Evolutionary conservation across 345 rosid genomes (phyloP).

Genomic region (Eucalyptus pauciflora): DNA sequence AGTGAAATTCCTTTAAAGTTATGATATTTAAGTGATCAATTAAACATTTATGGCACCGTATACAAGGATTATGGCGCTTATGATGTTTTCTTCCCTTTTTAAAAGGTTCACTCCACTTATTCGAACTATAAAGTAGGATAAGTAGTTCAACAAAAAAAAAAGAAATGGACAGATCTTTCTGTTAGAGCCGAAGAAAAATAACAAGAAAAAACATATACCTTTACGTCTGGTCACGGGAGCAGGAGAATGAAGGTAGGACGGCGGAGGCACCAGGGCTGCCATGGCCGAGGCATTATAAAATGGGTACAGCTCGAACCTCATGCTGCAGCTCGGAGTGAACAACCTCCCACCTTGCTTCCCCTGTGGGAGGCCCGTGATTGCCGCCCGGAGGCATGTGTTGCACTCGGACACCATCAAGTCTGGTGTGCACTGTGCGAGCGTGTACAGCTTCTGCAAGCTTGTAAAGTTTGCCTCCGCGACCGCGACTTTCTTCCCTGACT

Average conservation of each 20-base stretch:
- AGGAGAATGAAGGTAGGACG: not conserved
- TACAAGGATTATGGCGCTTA: not conserved
- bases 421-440: constrained; percentile 47
- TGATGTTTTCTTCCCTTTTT: not conserved
- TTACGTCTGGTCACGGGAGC: not conserved
- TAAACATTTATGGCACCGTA: not conserved
- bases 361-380: not conserved
- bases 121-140: not conserved
- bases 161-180: not conserved
- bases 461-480: not conserved
- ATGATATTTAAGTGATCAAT: not conserved
- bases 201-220: not conserved
- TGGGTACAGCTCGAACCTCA: not conserved
- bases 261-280: not conserved
- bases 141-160: not conserved
- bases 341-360: not conserved
- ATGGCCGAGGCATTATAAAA: not conserved
- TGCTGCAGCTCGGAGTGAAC: not conserved
- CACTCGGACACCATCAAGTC: constrained; percentile 20
- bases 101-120: not conserved
- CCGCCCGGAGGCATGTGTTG: not conserved
- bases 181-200: not conserved
- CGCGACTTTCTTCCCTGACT: constrained; percentile 19
- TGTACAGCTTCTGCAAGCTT: not conserved
- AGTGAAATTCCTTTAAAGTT: not conserved